phyloP scores from a whole-genome alignment of 1,284 basidiomycete species.

The Xanthoconium separans region DNA sequence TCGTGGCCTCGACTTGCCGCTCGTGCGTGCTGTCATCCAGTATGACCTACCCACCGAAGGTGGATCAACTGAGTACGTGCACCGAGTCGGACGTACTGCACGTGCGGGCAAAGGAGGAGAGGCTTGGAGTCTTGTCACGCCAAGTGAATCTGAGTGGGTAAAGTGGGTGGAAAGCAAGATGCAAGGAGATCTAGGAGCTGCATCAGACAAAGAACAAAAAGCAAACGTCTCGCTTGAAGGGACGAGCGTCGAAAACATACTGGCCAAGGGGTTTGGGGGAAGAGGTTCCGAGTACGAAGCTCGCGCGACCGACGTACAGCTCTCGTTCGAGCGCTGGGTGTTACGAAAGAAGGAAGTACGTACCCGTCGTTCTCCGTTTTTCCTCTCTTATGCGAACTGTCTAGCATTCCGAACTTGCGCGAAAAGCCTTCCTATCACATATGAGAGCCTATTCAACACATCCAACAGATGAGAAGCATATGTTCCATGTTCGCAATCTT shows the following conservation, averaged over 20 bases:
- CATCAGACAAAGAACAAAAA: constrained; percentile 31
- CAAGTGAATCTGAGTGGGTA: constrained; percentile 87
- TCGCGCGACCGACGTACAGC: constrained; percentile 94
- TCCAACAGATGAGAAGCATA: constrained; percentile 90
- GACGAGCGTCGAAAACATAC: constrained; percentile 67
- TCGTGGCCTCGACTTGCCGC: constrained; percentile 94
- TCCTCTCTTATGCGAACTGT: neutral
- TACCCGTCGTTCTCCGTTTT: neutral
- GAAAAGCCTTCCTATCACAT: constrained; percentile 88
- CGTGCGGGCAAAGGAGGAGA: constrained; percentile 93
- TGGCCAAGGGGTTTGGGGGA: constrained; percentile 86
- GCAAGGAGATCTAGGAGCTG: constrained; percentile 44
- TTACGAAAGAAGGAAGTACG: constrained; percentile 70
- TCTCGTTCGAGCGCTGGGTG: constrained; percentile 96
- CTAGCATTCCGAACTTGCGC: constrained; percentile 77
- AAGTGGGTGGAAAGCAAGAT: constrained; percentile 84
- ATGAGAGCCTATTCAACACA: constrained; percentile 98
- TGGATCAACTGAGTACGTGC: constrained; percentile 95
- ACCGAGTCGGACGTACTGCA: constrained; percentile 95
- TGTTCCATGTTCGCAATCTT: constrained; percentile 92
- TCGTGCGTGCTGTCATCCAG: constrained; percentile 94
- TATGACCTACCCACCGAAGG: constrained; percentile 98
- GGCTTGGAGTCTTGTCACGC: constrained; percentile 90
- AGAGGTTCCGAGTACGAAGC: constrained; percentile 79
- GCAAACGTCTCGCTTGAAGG: constrained; percentile 55